Conservation (phyloP, 176 grass and related monocot genomes). For the Ananas comosus region DNA sequence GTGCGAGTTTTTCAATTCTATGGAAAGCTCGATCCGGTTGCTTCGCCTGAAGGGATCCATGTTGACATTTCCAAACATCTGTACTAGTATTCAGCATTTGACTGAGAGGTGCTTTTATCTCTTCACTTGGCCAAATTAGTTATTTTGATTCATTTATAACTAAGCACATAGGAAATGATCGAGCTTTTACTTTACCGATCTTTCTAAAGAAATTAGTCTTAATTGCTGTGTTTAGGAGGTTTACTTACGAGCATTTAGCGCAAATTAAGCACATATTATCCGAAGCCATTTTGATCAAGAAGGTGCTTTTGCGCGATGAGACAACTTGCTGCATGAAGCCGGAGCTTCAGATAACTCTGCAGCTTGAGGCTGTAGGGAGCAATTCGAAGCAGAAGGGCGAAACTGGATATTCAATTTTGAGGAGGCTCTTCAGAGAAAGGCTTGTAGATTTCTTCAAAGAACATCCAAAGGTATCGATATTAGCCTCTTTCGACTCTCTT, state of each 20-base stretch:
- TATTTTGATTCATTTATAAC: not conserved
- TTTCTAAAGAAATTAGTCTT: slow-evolving; percentile 1
- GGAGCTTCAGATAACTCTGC: slow-evolving; percentile 57
- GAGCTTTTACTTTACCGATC: not conserved
- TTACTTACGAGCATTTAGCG: slow-evolving; percentile 62
- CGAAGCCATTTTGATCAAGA: slow-evolving; percentile 57
- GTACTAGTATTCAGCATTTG: slow-evolving; percentile 51
- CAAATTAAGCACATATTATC: slow-evolving; percentile 81
- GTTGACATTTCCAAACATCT: slow-evolving; percentile 59
- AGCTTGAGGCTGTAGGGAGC: slow-evolving; percentile 30
- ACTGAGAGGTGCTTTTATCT: slow-evolving; percentile 33
- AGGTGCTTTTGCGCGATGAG: slow-evolving; percentile 57
- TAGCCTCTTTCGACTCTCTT: not conserved
- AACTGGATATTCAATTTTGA: slow-evolving; percentile 43
- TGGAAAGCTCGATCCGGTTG: slow-evolving; percentile 67
- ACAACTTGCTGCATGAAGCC: slow-evolving; percentile 81
- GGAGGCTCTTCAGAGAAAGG: slow-evolving; percentile 69
- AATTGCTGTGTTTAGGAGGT: slow-evolving; percentile 45
- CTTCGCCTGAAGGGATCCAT: slow-evolving; percentile 59
- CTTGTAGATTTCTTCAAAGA: slow-evolving; percentile 53
- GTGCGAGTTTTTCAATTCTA: slow-evolving; percentile 72
- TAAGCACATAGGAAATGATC: not conserved
- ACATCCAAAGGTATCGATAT: slow-evolving; percentile 55
- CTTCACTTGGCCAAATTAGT: not conserved
- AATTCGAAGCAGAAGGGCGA: slow-evolving; percentile 45